phyloP scores from a whole-genome alignment of 2,329 filamentous ascomycete genomes.

The Colletotrichum spinosum region DNA sequence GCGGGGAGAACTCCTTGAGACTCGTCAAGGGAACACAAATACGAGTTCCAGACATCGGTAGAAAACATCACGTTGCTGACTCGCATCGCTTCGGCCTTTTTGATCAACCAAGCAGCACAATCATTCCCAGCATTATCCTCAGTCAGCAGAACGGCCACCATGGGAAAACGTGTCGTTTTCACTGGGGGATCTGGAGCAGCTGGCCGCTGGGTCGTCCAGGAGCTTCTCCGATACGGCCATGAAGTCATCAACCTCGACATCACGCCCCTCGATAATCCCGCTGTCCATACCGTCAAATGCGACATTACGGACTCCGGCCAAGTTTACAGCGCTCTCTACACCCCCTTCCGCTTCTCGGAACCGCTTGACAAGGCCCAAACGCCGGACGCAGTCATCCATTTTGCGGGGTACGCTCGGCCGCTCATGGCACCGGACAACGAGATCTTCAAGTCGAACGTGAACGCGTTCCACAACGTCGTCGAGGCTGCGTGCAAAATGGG shows the following conservation, averaged over 20 bases:
- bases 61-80: too few species aligned
- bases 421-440: slow-evolving; percentile 72
- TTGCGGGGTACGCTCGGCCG: slow-evolving; percentile 69
- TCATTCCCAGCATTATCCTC: too few species aligned
- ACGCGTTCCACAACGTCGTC: slow-evolving; percentile 70
- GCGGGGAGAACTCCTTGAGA: too few species aligned
- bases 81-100: too few species aligned
- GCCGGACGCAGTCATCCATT: slow-evolving; percentile 73
- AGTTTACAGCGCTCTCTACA: slow-evolving; percentile 50
- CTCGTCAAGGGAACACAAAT: too few species aligned
- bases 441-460: slow-evolving; percentile 66
- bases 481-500: slow-evolving; percentile 72
- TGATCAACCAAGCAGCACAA: too few species aligned
- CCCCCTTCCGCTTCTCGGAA: slow-evolving; percentile 60
- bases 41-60: too few species aligned
- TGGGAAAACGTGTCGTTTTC: slow-evolving; percentile 46
- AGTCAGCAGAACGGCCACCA: not conserved
- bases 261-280: slow-evolving; percentile 42
- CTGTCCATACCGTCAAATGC: slow-evolving; percentile 48
- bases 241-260: slow-evolving; percentile 51
- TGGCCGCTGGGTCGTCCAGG: slow-evolving; percentile 48
- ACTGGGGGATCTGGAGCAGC: slow-evolving; percentile 51
- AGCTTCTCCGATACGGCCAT: slow-evolving; percentile 47
- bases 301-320: slow-evolving; percentile 51
- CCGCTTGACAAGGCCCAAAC: slow-evolving; percentile 47